Evolutionary conservation across 257 asterid genomes (phyloP).

Genomic region (Jacaranda mimosifolia): DNA sequence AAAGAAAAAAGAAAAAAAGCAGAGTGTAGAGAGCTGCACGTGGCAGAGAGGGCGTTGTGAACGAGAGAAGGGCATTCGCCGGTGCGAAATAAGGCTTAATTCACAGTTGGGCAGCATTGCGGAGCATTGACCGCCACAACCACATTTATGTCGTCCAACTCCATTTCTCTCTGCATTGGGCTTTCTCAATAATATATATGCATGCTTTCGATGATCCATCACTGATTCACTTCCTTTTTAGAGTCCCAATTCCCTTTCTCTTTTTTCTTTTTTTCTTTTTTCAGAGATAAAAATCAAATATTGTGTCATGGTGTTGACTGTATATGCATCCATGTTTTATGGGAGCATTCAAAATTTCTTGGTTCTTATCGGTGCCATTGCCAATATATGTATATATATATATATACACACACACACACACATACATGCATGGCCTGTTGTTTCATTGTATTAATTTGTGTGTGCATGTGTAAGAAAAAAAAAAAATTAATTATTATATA

Average conservation of each 20-base stretch:
- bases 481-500: no score
- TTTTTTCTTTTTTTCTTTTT: background rate
- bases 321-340: background rate
- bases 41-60: constrained; percentile 69
- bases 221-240: background rate
- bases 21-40: constrained; percentile 38
- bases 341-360: constrained; percentile 14
- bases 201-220: constrained; percentile 17
- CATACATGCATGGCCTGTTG: no score
- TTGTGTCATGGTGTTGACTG: constrained; percentile 27
- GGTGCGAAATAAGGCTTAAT: constrained; percentile 44
- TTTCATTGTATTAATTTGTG: no score
- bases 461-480: no score
- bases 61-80: constrained; percentile 71
- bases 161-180: background rate
- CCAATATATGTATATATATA: no score
- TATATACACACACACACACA: background rate
- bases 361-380: background rate
- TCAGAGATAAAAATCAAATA: background rate
- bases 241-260: constrained; percentile 43
- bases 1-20: background rate
- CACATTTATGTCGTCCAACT: constrained; percentile 24
- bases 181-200: background rate
- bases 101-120: constrained; percentile 58
- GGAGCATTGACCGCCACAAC: constrained; percentile 51